Base-by-base conservation (phyloP, 345 rosid species). In the Ceriops tagal region DNA sequence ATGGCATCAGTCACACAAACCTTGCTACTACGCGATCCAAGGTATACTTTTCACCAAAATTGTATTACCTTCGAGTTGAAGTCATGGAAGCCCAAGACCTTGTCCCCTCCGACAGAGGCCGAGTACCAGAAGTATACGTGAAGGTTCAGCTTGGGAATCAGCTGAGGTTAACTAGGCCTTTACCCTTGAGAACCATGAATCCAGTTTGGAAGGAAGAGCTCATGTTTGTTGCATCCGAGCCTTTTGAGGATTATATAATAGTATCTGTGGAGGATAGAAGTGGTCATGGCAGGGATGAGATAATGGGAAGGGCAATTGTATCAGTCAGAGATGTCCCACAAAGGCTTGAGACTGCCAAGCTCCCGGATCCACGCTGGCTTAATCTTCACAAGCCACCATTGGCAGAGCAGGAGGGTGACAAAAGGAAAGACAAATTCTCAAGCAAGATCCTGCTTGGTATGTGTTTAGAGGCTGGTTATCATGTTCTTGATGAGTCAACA, bases 401-500 rank as follows among this genome's bases (percentile, higher is more conserved):
- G 22, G 75, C 70, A 30, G 76, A 58, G 18, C 73, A 67, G 56
- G 75, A 62, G 21, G 68, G 62, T 18, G 72, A 72, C 35, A 72
- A 77, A 67, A 76, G 39, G 71, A 77, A 72, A 31, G 80, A 77
- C 3, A 77, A 24, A 34, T 77, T 77, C 49, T 71, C 73, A 5
- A 77, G 80, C 73, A 77, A 77, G 76, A 77, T 77, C 67, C 62
- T 26, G 4, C 73, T 77, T 26, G 47, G 73, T 61, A 64, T 72
- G 8, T 56, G 61, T 31, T 62, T 77, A 53, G 80, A 77, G 15
- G 75, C 66, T 6, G 80, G 80, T 26, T 77, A 77, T 39, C 80
- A 77, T 68, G 80, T 77, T 56, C 80, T 77, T 47, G 80, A 77
- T 24, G 80, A 77, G 58, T 64, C 80, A 5, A 77, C 76, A 1